These are phyloP conservation scores for Russula emetica DNA, from an alignment of 768 basidiomycete species.

Conservation along the genomic window DNA sequence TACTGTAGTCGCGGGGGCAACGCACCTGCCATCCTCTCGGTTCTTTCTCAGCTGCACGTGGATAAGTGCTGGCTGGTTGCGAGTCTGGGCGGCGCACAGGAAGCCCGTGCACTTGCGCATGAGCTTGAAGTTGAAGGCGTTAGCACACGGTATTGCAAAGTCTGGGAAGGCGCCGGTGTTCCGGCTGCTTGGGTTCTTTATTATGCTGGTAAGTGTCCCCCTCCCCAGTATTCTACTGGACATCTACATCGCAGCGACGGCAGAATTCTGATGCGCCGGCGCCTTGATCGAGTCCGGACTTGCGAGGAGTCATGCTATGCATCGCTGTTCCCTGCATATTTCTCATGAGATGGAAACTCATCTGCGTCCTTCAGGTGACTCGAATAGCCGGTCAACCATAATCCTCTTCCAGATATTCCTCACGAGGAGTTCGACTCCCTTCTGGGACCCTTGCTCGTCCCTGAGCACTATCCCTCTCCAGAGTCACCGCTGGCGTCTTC, in stretches of 20 bases:
- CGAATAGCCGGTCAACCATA: slow-evolving; percentile 68
- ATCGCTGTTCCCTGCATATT: not conserved
- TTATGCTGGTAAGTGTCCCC: slow-evolving; percentile 48
- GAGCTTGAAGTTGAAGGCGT: slow-evolving; percentile 67
- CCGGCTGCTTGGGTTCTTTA: slow-evolving; percentile 81
- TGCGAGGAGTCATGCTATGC: too few relatives aligned
- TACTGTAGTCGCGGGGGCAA: slow-evolving; percentile 68
- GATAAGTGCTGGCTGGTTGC: slow-evolving; percentile 70
- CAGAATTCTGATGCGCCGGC: too few relatives aligned
- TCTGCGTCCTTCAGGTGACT: slow-evolving; percentile 42
- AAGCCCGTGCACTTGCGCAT: slow-evolving; percentile 56
- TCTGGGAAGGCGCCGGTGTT: slow-evolving; percentile 67
- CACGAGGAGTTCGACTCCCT: slow-evolving; percentile 82
- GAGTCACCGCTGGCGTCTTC: slow-evolving; percentile 31
- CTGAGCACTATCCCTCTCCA: slow-evolving; percentile 64
- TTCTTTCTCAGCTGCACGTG: slow-evolving; percentile 64
- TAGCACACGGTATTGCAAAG: slow-evolving; percentile 66
- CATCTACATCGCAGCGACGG: not conserved
- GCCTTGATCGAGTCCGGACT: not conserved
- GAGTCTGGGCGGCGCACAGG: slow-evolving; percentile 66
- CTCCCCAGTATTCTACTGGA: not conserved
- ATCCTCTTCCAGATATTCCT: slow-evolving; percentile 79
- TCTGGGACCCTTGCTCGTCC: slow-evolving; percentile 72
- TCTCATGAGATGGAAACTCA: not conserved
- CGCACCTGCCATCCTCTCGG: slow-evolving; percentile 62